A percentile compares a stretch with the other conserved stretches of the same genome.
Evolutionary conservation across 441 rosid species (phyloP).

Genomic region (Gossypium davidsonii): DNA sequence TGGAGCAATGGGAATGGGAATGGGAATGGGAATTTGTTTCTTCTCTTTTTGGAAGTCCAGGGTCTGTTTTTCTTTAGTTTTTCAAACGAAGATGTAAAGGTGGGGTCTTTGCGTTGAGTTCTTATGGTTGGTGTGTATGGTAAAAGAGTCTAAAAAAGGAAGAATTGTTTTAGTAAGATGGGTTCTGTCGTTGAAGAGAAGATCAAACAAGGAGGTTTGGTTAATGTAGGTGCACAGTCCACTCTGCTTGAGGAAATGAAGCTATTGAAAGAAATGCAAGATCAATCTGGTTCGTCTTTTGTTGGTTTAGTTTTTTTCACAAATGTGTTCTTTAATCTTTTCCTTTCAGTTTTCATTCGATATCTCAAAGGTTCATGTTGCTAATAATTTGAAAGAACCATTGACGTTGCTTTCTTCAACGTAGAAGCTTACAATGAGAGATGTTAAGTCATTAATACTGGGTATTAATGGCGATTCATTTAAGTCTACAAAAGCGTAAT

Average conservation of each 20-base stretch:
- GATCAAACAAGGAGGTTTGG: slow-evolving; percentile 37
- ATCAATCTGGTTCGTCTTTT: slow-evolving; percentile 61
- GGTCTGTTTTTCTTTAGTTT: not conserved
- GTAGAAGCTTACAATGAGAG: not conserved
- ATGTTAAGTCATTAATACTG: not conserved
- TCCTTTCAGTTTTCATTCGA: not conserved
- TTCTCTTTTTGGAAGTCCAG: not conserved
- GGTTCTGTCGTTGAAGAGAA: slow-evolving; percentile 58
- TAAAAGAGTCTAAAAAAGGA: not conserved
- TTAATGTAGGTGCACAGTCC: slow-evolving; percentile 35
- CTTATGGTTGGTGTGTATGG: slow-evolving; percentile 16
- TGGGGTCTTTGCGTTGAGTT: slow-evolving; percentile 16
- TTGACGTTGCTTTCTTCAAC: not conserved
- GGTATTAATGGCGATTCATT: not conserved
- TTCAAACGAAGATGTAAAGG: slow-evolving; percentile 19
- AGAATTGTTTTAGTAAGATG: slow-evolving; percentile 24
- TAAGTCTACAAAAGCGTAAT: not conserved
- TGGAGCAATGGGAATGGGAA: slow-evolving; percentile 2
- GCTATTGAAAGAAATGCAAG: slow-evolving; percentile 73
- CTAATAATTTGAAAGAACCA: not conserved
- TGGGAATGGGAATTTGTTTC: not conserved
- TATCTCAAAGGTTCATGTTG: not conserved
- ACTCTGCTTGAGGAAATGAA: slow-evolving; percentile 81
- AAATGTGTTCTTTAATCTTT: not conserved
- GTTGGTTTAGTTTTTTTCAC: not conserved